phyloP scores from a whole-genome alignment of 257 asterid genomes.

The Solanum ossicruentum region DNA sequence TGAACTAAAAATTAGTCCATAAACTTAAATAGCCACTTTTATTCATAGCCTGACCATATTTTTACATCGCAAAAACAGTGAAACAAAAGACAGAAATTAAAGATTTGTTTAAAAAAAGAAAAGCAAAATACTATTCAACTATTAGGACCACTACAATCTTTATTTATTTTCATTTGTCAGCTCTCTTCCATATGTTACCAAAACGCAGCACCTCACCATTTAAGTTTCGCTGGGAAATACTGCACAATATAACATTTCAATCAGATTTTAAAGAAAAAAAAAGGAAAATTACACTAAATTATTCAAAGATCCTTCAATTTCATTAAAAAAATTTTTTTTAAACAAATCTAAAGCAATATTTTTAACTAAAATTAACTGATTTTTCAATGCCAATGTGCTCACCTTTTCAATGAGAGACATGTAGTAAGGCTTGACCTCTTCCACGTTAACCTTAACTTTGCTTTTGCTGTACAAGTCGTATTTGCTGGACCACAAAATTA shows the following conservation, averaged over 20 bases:
- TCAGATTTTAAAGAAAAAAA: neutral
- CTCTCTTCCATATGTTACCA: neutral
- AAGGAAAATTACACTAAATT: neutral
- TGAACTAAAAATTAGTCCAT: neutral
- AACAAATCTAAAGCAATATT: neutral
- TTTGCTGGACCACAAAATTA: constrained; percentile 41
- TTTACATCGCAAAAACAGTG: neutral
- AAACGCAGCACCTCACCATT: constrained; percentile 28
- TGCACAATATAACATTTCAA: constrained; percentile 1
- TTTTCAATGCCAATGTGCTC: neutral
- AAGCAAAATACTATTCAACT: neutral
- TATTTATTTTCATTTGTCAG: neutral
- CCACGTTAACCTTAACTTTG: constrained; percentile 52
- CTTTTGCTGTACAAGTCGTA: constrained; percentile 81
- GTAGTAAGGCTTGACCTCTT: constrained; percentile 12
- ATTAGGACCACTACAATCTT: neutral
- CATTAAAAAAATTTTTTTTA: no score
- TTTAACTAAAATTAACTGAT: neutral
- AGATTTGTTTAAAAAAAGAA: neutral
- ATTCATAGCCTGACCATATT: neutral
- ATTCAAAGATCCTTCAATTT: neutral
- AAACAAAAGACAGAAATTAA: neutral
- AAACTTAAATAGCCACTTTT: neutral
- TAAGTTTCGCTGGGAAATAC: constrained; percentile 44
- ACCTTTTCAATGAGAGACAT: constrained; percentile 71